Percentiles rank a stretch among this genome's conserved stretches.
Evolutionary conservation across 2,329 filamentous ascomycete genomes (phyloP).

Genomic region (Penicillium expansum): DNA sequence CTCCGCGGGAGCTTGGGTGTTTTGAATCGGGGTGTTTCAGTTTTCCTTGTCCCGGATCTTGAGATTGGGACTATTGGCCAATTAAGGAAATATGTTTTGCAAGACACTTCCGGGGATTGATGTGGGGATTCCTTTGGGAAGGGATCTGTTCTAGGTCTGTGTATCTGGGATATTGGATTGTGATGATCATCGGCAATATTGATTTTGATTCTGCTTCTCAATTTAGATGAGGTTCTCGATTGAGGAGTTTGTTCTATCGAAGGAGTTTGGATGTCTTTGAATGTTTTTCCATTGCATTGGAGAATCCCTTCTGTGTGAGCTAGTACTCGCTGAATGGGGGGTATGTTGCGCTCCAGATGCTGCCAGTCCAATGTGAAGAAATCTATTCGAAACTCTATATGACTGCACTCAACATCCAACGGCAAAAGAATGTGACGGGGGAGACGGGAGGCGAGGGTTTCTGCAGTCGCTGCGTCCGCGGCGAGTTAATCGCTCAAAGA

Average conservation of each 20-base stretch:
- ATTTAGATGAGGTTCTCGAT: background rate
- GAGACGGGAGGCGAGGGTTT: conserved; percentile 18
- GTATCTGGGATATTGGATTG: background rate
- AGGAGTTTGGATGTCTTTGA: background rate
- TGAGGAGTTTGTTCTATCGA: background rate
- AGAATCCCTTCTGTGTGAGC: background rate
- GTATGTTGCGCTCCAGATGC: background rate
- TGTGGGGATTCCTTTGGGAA: background rate
- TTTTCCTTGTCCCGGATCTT: conserved; percentile 2
- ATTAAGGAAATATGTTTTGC: background rate
- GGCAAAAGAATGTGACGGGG: conserved; percentile 20
- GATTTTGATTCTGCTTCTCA: background rate
- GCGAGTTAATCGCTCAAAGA: background rate
- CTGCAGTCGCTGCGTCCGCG: conserved; percentile 8
- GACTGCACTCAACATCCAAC: conserved; percentile 1
- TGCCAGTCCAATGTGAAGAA: background rate
- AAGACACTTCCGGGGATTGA: background rate
- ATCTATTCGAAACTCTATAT: background rate
- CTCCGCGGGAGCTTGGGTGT: conserved; percentile 5
- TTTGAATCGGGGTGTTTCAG: conserved; percentile 14
- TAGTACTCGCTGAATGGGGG: background rate
- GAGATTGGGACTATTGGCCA: conserved; percentile 7
- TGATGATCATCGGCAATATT: background rate
- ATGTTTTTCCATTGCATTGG: background rate
- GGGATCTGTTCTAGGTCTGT: background rate